Base-by-base conservation (phyloP, 768 basidiomycete genomes). In the Naganishia randhawae region DNA sequence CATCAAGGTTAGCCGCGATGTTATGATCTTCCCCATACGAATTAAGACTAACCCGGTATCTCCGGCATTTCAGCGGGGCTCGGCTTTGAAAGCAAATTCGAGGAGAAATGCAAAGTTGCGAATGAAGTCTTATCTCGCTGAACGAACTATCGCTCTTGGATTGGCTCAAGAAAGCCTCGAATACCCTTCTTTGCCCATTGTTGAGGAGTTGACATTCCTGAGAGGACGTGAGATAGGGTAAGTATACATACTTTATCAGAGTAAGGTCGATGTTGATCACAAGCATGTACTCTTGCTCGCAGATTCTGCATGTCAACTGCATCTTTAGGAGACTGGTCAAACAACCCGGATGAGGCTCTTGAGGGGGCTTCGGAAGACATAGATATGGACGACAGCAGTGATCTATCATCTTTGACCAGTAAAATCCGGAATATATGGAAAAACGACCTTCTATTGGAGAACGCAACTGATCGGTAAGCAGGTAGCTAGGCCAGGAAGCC, bases 1-100 rank as follows among this genome's bases (percentile, higher is more conserved):
- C 8, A 45, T 79, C n/a, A 70, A 75, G 57, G 81, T 82, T 55
- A 70, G 80, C 75, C n/a, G 32, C 51, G 13, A 29, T 31, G 42
- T 45, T n/a, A 5, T 39, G 35, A 19, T 33, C 19, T 53, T 27
- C 31, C 52, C 3, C 3, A 33, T 29, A 27, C 37, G 33, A 5
- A 52, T 27, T n/a, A 1, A 10, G 31, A 64, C 31, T 50, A 10
- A 53, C 2, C 45, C 13, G n/a, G 13, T 29, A 16, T 67, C 27
- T 37, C 45, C 41, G 25, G 13, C 6, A n/a, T 6, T 63, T 5
- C 33, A 69, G 69, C 63, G 22, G 6, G 61, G 53, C 3, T 61
- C 63, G 8, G 52, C 69, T 3, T 14, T 69, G 29, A 35, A 61
- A 25, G 57, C 42, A 3, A 54, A 54, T n/a, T 54, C 62, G 14